These are phyloP conservation scores for Iris pallida DNA, from an alignment of 116 monocot genomes.

Conservation along the genomic window DNA sequence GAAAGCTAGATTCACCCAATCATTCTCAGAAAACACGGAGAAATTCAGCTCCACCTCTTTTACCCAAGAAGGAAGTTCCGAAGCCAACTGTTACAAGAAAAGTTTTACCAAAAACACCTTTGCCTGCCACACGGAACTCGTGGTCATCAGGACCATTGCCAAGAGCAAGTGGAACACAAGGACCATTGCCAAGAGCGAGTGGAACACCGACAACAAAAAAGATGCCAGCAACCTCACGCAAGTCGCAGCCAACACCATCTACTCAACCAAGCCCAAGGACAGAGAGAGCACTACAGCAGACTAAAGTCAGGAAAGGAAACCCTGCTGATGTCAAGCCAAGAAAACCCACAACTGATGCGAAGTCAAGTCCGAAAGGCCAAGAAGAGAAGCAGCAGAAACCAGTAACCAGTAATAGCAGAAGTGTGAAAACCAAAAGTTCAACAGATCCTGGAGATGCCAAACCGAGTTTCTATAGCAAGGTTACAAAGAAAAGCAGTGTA, in stretches of 20 bases:
- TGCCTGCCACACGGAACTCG: conserved; percentile 42
- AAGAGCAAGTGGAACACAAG: conserved; percentile 38
- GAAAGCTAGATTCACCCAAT: conserved; percentile 37
- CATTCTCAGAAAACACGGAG: conserved; percentile 54
- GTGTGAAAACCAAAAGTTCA: conserved; percentile 28
- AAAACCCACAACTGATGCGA: too few relatives aligned
- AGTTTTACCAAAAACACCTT: conserved; percentile 45
- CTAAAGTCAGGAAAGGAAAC: conserved; percentile 39
- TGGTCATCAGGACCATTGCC: conserved; percentile 38
- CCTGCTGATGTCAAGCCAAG: conserved; percentile 27
- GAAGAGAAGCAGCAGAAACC: conserved; percentile 49
- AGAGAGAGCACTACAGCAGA: conserved; percentile 28
- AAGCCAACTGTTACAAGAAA: conserved; percentile 57
- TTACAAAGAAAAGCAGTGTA: conserved; percentile 73
- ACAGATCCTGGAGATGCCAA: conserved; percentile 44
- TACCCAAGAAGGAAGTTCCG: conserved; percentile 55
- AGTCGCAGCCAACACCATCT: conserved; percentile 38
- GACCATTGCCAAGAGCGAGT: conserved; percentile 30
- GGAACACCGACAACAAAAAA: conserved; percentile 12
- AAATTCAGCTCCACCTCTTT: conserved; percentile 74
- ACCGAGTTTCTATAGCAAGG: conserved; percentile 64
- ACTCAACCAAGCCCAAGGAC: conserved; percentile 35
- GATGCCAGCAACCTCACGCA: conserved; percentile 33
- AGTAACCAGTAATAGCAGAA: conserved; percentile 34
- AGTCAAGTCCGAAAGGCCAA: conserved; percentile 32